Conservation (phyloP, 805 yeast species). For the Sugiyamaella marilandica region DNA sequence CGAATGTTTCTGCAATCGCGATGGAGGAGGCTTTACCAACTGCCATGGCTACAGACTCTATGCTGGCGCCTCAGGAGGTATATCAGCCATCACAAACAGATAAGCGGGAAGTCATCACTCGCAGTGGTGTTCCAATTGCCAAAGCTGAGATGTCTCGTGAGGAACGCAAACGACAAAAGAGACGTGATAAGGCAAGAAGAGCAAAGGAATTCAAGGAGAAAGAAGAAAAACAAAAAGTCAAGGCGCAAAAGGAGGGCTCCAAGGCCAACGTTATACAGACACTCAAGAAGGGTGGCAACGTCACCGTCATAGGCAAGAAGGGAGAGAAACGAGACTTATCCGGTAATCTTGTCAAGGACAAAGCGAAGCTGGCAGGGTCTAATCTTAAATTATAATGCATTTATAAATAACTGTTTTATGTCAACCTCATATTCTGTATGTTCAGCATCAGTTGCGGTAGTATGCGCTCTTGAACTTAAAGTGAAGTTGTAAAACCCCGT, state of each 20-base stretch:
- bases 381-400: slow-evolving; percentile 30
- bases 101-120: slow-evolving; percentile 53
- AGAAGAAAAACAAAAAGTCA: slow-evolving; percentile 32
- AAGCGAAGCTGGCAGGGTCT: slow-evolving; percentile 23
- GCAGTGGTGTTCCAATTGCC: slow-evolving; percentile 74
- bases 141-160: slow-evolving; percentile 78
- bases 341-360: slow-evolving; percentile 57
- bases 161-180: slow-evolving; percentile 80
- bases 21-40: slow-evolving; percentile 98
- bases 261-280: slow-evolving; percentile 65
- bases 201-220: slow-evolving; percentile 44
- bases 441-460: slow-evolving; percentile 23
- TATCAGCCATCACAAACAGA: slow-evolving; percentile 43
- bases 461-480: slow-evolving; percentile 32
- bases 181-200: slow-evolving; percentile 80
- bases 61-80: slow-evolving; percentile 93
- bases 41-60: slow-evolving; percentile 63
- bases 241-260: slow-evolving; percentile 47
- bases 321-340: slow-evolving; percentile 71
- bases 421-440: neutral
- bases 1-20: slow-evolving; percentile 71
- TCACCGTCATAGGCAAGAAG: slow-evolving; percentile 69
- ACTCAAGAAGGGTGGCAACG: slow-evolving; percentile 61
- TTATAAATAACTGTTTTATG: slow-evolving; percentile 8
- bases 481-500: slow-evolving; percentile 34